Evolutionary conservation across 306 rosid genomes (phyloP).

Genomic region (Benincasa hispida): DNA sequence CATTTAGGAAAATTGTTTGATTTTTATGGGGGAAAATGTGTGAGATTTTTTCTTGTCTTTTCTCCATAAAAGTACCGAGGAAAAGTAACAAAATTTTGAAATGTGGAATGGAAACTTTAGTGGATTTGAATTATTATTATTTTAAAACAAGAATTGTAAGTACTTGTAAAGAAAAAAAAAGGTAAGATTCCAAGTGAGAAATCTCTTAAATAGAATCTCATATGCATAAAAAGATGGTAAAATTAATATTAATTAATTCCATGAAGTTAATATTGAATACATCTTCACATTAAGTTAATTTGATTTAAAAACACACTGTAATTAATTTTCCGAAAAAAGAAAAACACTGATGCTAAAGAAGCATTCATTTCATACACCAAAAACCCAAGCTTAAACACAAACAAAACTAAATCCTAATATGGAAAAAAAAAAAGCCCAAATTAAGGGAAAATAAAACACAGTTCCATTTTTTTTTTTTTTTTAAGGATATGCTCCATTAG

Average conservation of each 20-base stretch:
- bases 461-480: background rate
- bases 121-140: background rate
- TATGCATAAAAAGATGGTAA: background rate
- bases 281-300: background rate
- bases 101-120: background rate
- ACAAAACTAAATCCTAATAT: background rate
- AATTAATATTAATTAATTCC: background rate
- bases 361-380: background rate
- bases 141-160: background rate
- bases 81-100: background rate
- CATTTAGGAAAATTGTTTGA: background rate
- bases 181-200: background rate
- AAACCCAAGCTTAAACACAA: background rate
- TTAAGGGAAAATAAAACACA: background rate
- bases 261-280: background rate
- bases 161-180: background rate
- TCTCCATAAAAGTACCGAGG: background rate
- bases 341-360: conserved; percentile 12
- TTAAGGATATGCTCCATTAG: conserved; percentile 68
- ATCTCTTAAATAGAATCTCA: background rate
- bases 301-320: background rate
- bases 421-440: background rate
- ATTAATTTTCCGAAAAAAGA: background rate
- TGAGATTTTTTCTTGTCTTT: background rate
- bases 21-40: background rate